Evolutionary conservation across 129 eudicot species (phyloP).

Genomic region (carrot (Daucus carota)): DNA sequence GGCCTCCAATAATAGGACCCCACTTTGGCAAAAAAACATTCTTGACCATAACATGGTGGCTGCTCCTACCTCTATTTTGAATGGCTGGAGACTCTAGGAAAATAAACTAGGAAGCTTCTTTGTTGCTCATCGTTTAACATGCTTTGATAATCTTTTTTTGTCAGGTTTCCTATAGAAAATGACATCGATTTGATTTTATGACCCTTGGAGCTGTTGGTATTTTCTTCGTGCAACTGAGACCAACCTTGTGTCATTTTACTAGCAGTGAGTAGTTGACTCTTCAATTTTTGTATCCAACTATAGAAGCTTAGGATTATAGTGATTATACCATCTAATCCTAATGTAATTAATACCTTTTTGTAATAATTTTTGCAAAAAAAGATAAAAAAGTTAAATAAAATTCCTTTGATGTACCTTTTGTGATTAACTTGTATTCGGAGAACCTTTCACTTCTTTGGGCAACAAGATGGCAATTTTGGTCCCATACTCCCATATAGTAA

Average conservation of each 20-base stretch:
- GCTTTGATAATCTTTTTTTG: not conserved
- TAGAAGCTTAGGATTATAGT: not conserved
- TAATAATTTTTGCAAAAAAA: not conserved
- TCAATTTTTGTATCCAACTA: not conserved
- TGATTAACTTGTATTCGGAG: not conserved
- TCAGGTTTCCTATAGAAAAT: not conserved
- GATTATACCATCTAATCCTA: not conserved
- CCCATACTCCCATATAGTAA: not conserved
- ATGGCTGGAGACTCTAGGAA: not conserved
- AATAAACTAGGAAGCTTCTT: not conserved
- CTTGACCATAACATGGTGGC: constrained; percentile 6
- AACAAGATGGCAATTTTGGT: not conserved
- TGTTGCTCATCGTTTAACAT: not conserved
- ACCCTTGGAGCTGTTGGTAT: not conserved
- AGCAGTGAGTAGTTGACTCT: not conserved
- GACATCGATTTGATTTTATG: not conserved
- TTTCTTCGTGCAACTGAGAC: not conserved
- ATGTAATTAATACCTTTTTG: not conserved
- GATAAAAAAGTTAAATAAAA: too few species aligned
- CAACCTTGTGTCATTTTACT: not conserved
- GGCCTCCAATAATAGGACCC: not conserved
- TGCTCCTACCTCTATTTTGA: not conserved
- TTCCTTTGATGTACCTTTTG: not conserved
- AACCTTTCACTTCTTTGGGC: not conserved
- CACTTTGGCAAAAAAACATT: not conserved